Percentiles rank a stretch among this genome's conserved stretches.
Evolutionary conservation across 1,284 basidiomycete species (phyloP).

Genomic region (Marasmius sp.): DNA sequence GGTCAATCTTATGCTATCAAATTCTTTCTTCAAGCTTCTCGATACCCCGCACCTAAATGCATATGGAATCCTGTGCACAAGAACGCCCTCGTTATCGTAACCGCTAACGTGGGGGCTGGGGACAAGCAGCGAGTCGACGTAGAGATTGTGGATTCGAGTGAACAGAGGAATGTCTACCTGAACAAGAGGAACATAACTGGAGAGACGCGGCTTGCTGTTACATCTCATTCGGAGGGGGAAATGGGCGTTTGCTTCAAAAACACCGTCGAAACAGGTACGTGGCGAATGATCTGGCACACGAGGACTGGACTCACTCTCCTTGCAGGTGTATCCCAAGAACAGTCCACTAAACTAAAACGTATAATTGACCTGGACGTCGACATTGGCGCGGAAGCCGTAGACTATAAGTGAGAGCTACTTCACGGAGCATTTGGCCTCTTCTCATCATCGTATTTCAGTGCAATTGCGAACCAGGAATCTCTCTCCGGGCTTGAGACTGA

Average conservation of each 20-base stretch:
- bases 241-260: slow-evolving; percentile 96
- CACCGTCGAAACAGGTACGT: slow-evolving; percentile 68
- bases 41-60: slow-evolving; percentile 77
- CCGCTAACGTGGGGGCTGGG: slow-evolving; percentile 83
- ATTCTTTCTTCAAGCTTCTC: slow-evolving; percentile 71
- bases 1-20: slow-evolving; percentile 69
- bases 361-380: slow-evolving; percentile 94
- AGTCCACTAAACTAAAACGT: slow-evolving; percentile 52
- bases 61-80: slow-evolving; percentile 92
- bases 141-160: slow-evolving; percentile 90
- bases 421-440: neutral
- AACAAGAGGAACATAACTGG: slow-evolving; percentile 86
- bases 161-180: slow-evolving; percentile 88
- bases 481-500: slow-evolving; percentile 95
- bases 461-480: slow-evolving; percentile 98
- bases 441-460: slow-evolving; percentile 48
- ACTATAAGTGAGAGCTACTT: slow-evolving; percentile 82
- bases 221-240: slow-evolving; percentile 91
- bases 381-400: slow-evolving; percentile 97
- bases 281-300: neutral
- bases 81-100: slow-evolving; percentile 89
- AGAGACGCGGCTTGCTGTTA: slow-evolving; percentile 93
- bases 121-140: slow-evolving; percentile 83
- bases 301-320: slow-evolving; percentile 28
- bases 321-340: slow-evolving; percentile 35